Conservation (phyloP, 257 asterid genomes). For the Leptodermis oblonga region DNA sequence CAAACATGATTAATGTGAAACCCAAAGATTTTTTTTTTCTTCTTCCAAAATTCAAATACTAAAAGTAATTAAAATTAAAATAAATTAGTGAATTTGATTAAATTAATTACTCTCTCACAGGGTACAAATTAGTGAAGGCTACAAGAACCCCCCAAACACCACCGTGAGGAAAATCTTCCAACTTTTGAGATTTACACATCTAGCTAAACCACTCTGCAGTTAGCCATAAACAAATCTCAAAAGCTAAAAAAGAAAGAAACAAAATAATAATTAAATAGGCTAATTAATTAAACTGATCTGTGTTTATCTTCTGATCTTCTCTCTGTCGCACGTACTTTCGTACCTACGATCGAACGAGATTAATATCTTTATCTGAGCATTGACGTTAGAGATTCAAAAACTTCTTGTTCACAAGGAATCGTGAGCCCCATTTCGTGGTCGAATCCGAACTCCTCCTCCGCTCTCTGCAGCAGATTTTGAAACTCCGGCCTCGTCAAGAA, state of each 20-base stretch:
- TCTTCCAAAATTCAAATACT: neutral
- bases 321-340: too few relatives aligned
- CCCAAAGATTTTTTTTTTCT: neutral
- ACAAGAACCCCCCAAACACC: conserved; percentile 52
- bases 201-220: conserved; percentile 16
- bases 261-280: neutral
- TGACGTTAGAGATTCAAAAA: conserved; percentile 29
- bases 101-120: conserved; percentile 37
- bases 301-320: too few relatives aligned
- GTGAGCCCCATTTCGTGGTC: conserved; percentile 38
- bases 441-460: conserved; percentile 40
- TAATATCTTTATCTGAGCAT: conserved; percentile 18
- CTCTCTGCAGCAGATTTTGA: conserved; percentile 28
- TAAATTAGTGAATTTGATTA: conserved; percentile 8
- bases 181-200: conserved; percentile 36
- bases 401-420: conserved; percentile 31
- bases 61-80: neutral
- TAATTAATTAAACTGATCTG: neutral
- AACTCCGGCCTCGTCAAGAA: conserved; percentile 27
- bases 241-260: conserved; percentile 11
- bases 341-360: too few relatives aligned
- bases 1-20: too few relatives aligned
- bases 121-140: conserved; percentile 34
- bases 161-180: conserved; percentile 43
- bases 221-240: conserved; percentile 26